Evolutionary conservation across 2,329 filamentous ascomycete genomes (phyloP).

Genomic region (Cladobotryum mycophilum): DNA sequence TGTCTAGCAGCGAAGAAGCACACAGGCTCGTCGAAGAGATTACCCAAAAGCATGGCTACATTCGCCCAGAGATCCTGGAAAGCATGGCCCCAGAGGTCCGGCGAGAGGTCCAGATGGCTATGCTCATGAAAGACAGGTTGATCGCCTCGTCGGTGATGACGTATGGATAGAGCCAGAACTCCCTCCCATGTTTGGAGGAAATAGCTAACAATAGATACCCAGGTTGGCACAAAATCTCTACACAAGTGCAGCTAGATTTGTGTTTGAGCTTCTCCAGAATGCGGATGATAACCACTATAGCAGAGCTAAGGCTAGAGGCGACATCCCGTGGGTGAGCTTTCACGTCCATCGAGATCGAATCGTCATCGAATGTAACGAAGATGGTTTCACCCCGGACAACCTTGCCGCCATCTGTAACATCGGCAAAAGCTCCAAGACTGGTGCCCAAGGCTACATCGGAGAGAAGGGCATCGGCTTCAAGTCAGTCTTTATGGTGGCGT

Average conservation of each 20-base stretch:
- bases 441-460: conserved; percentile 38
- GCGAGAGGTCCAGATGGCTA: too few species aligned
- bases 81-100: too few species aligned
- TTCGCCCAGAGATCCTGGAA: too few species aligned
- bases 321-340: conserved; percentile 29
- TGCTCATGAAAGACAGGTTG: too few species aligned
- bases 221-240: conserved; percentile 40
- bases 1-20: too few species aligned
- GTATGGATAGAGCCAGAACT: too few species aligned
- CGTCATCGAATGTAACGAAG: conserved; percentile 44
- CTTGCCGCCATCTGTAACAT: conserved; percentile 41
- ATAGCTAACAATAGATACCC: background rate
- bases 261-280: conserved; percentile 50
- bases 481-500: conserved; percentile 42
- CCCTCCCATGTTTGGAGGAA: too few species aligned
- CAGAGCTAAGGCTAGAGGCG: conserved; percentile 13
- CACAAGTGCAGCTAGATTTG: conserved; percentile 37
- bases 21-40: too few species aligned
- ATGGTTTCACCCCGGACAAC: conserved; percentile 37
- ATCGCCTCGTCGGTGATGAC: too few species aligned
- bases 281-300: conserved; percentile 45
- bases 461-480: conserved; percentile 49
- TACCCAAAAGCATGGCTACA: too few species aligned
- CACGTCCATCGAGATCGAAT: conserved; percentile 31
- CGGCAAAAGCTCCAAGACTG: conserved; percentile 39